Conservation (phyloP, 176 grass and related monocot species). For the Lolium perenne region DNA sequence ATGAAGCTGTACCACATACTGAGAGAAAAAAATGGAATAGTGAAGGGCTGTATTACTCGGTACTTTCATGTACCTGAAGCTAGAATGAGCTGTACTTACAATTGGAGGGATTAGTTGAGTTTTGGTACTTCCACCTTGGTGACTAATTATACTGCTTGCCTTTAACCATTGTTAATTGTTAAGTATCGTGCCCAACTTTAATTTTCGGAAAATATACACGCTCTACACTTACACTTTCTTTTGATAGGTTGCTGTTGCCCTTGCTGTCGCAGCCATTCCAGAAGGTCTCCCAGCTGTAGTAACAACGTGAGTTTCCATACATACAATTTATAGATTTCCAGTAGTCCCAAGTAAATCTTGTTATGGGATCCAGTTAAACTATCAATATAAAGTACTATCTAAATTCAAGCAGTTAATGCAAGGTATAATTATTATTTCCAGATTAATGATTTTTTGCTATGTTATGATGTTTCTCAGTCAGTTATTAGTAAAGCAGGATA, state of each 20-base stretch:
- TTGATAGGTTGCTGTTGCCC: slow-evolving; percentile 89
- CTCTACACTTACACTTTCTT: slow-evolving; percentile 35
- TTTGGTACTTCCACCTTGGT: background rate
- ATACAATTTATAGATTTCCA: slow-evolving; percentile 39
- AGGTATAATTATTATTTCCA: slow-evolving; percentile 17
- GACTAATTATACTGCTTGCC: background rate
- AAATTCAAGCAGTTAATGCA: background rate
- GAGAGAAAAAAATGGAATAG: slow-evolving; percentile 25
- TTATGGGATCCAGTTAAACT: background rate
- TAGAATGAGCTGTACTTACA: background rate
- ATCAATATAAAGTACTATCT: slow-evolving; percentile 6
- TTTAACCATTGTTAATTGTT: background rate
- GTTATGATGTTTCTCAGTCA: background rate
- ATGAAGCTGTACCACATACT: background rate
- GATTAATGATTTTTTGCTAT: background rate
- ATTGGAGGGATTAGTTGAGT: slow-evolving; percentile 4
- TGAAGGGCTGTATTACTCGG: background rate
- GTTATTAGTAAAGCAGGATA: background rate
- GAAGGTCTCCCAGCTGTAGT: slow-evolving; percentile 99
- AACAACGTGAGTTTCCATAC: slow-evolving; percentile 78
- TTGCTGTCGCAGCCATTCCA: slow-evolving; percentile 97
- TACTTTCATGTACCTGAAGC: background rate
- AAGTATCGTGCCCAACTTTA: slow-evolving; percentile 21
- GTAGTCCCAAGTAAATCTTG: slow-evolving; percentile 6
- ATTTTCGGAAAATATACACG: slow-evolving; percentile 24